Conservation (phyloP, 768 basidiomycete species). For the Boletus vinaceobasis region DNA sequence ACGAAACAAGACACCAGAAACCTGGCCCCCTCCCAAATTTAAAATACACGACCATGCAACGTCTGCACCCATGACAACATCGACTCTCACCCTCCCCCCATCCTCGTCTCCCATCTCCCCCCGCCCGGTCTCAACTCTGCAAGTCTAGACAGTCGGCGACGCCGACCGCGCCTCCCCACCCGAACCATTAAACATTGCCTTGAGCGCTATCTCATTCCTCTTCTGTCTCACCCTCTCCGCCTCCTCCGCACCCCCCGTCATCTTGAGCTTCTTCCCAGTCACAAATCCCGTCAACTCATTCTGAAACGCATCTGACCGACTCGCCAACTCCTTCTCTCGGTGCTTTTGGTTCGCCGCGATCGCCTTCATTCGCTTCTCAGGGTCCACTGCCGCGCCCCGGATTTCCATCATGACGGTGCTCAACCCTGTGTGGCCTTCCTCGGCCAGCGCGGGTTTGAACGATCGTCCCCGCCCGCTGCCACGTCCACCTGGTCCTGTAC, state of each 20-base stretch:
- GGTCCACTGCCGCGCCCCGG: constrained; percentile 75
- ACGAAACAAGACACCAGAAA: neutral
- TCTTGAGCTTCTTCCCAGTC: constrained; percentile 79
- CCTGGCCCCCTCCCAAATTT: neutral
- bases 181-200: constrained; percentile 72
- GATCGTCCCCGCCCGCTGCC: constrained; percentile 39
- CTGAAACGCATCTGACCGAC: constrained; percentile 77
- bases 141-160: constrained; percentile 6
- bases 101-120: neutral
- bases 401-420: constrained; percentile 90
- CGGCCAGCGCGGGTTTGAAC: constrained; percentile 60
- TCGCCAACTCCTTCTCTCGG: constrained; percentile 71
- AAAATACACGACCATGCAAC: neutral
- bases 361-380: constrained; percentile 82
- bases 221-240: constrained; percentile 83
- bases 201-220: constrained; percentile 79
- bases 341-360: constrained; percentile 86
- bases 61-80: neutral
- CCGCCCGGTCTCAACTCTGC: neutral
- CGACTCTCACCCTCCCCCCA: neutral
- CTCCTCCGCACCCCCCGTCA: constrained; percentile 95
- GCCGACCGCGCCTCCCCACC: constrained; percentile 5
- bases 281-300: constrained; percentile 86
- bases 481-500: constrained; percentile 41
- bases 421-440: constrained; percentile 65